Percentiles rank a stretch among this genome's conserved stretches.
phyloP scores from a whole-genome alignment of 306 rosid species.

The Citrullus mucosospermus region DNA sequence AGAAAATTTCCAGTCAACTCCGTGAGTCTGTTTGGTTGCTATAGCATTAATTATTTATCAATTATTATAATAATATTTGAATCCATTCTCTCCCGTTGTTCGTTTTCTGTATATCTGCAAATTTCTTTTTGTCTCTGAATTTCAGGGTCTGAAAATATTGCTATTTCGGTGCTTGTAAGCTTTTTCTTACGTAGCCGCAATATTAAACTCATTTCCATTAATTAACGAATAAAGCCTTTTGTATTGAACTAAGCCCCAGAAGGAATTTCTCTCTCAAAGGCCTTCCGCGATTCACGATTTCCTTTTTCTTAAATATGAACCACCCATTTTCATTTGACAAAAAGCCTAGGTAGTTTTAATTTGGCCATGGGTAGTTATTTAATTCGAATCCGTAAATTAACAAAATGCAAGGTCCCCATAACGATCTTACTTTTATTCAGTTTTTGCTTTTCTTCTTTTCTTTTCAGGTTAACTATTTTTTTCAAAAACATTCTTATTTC shows the following conservation, averaged over 20 bases:
- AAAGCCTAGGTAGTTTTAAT: background rate
- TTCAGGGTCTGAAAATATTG: conserved; percentile 8
- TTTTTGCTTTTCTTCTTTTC: background rate
- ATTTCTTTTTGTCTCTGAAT: background rate
- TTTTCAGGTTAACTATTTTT: background rate
- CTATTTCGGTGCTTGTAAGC: background rate
- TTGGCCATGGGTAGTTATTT: background rate
- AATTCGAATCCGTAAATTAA: background rate
- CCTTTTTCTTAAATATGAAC: background rate
- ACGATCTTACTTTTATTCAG: background rate
- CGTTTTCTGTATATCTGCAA: background rate
- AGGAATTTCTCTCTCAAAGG: background rate
- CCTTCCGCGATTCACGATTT: background rate
- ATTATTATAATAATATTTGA: background rate
- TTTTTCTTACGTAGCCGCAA: conserved; percentile 26
- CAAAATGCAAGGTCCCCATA: background rate
- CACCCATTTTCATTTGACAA: background rate
- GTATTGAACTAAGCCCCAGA: background rate
- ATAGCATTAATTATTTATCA: background rate
- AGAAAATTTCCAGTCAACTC: background rate
- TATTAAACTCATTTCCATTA: conserved; percentile 3
- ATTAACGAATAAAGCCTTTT: background rate
- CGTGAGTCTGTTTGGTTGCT: background rate
- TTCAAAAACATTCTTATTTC: background rate
- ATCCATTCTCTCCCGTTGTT: background rate